A percentile compares a stretch with the other conserved stretches of the same genome.
phyloP scores from a whole-genome alignment of 352 stramenopile species.

The Aphanomyces stellatus region DNA sequence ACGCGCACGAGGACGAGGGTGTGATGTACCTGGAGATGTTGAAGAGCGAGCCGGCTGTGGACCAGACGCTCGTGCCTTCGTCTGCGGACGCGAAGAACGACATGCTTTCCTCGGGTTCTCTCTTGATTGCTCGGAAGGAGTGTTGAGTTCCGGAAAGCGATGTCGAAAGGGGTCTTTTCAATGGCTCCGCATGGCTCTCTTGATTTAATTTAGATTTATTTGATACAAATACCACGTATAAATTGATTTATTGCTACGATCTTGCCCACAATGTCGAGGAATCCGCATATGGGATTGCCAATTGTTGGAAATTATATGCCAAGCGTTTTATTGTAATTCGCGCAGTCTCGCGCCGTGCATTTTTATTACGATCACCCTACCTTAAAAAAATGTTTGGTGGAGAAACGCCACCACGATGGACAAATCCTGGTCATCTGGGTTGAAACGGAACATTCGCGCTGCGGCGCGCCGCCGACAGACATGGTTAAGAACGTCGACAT shows the following conservation, averaged over 20 bases:
- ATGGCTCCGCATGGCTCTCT: background rate
- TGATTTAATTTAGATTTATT: background rate
- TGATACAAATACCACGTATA: background rate
- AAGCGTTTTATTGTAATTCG: background rate
- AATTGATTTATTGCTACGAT: background rate
- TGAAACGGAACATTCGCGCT: too few species aligned
- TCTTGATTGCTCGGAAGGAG: background rate
- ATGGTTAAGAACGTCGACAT: too few species aligned
- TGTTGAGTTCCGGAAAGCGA: background rate
- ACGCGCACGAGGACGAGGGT: too few species aligned
- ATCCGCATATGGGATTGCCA: conserved; percentile 10
- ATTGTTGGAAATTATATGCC: too few species aligned
- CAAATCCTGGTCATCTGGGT: too few species aligned
- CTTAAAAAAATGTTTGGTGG: conserved; percentile 7
- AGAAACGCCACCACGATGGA: background rate
- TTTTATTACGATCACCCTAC: background rate
- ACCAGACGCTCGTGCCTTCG: conserved; percentile 74
- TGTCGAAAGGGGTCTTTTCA: background rate
- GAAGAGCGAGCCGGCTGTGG: conserved; percentile 76
- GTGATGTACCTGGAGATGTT: conserved; percentile 73
- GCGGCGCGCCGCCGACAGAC: too few species aligned
- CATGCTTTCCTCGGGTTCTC: conserved; percentile 30
- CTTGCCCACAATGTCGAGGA: background rate
- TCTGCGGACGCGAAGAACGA: conserved; percentile 75
- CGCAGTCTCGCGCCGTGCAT: too few species aligned